phyloP scores from a whole-genome alignment of 352 stramenopile species.

The Phytophthora kernoviae region DNA sequence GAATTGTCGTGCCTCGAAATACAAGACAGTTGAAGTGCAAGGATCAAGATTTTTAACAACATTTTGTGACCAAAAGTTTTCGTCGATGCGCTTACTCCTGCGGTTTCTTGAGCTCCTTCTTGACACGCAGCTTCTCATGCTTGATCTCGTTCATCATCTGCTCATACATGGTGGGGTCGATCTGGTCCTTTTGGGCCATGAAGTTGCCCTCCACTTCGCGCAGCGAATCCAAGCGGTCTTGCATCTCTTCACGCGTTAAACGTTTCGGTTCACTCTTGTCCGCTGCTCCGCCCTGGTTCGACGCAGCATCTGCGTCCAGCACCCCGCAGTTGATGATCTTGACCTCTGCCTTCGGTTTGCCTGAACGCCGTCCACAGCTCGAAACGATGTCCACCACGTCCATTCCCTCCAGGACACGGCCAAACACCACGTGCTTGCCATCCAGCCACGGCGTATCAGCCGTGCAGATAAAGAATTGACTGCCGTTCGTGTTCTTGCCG shows the following conservation, averaged over 20 bases:
- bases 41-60: too few species aligned
- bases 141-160: conserved; percentile 72
- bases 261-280: conserved; percentile 30
- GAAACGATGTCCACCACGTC: conserved; percentile 92
- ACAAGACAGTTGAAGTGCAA: too few species aligned
- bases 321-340: conserved; percentile 91
- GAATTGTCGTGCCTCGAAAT: too few species aligned
- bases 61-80: too few species aligned
- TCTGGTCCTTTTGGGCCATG: conserved; percentile 52
- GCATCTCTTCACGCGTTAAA: conserved; percentile 62
- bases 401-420: conserved; percentile 88
- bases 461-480: conserved; percentile 97
- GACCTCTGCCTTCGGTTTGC: conserved; percentile 86
- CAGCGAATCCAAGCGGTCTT: conserved; percentile 63
- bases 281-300: conserved; percentile 6
- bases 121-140: conserved; percentile 69
- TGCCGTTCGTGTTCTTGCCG: conserved; percentile 91
- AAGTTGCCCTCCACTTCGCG: conserved; percentile 71
- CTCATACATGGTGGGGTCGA: conserved; percentile 64
- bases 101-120: conserved; percentile 57
- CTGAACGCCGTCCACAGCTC: conserved; percentile 81
- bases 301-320: conserved; percentile 26
- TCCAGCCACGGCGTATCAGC: conserved; percentile 96
- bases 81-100: not conserved
- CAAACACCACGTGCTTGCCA: conserved; percentile 97